Evolutionary conservation across 2,329 filamentous ascomycete genomes (phyloP).

Genomic region (Fusarium metavorans): DNA sequence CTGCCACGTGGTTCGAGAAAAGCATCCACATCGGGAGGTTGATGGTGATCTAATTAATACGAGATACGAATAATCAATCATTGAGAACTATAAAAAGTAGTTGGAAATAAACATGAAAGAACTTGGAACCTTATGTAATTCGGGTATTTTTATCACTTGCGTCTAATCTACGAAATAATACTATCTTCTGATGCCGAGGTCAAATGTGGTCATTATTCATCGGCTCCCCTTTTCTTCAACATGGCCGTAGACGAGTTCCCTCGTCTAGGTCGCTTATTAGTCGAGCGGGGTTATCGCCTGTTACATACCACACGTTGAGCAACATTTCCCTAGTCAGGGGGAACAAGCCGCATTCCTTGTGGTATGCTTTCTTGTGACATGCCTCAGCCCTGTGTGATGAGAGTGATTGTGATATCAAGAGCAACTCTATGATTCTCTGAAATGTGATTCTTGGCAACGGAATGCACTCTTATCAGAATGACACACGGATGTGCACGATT

Average conservation of each 20-base stretch:
- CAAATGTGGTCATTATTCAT: background rate
- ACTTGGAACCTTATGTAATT: background rate
- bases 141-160: background rate
- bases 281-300: background rate
- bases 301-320: conserved; percentile 23
- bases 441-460: conserved; percentile 18
- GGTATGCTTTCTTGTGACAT: background rate
- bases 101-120: background rate
- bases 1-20: background rate
- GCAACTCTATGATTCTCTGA: conserved; percentile 9
- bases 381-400: background rate
- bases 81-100: background rate
- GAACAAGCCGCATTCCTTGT: background rate
- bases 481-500: background rate
- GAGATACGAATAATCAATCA: background rate
- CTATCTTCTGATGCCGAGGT: background rate
- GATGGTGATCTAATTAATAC: background rate
- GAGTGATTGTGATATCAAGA: background rate
- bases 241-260: background rate
- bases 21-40: background rate
- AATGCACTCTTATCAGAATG: conserved; percentile 10
- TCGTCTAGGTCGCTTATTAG: conserved; percentile 1
- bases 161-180: background rate
- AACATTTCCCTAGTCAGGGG: background rate
- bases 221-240: background rate